Evolutionary conservation across 768 basidiomycete genomes (phyloP).

Genomic region (Goffeauzyma gilvescens): DNA sequence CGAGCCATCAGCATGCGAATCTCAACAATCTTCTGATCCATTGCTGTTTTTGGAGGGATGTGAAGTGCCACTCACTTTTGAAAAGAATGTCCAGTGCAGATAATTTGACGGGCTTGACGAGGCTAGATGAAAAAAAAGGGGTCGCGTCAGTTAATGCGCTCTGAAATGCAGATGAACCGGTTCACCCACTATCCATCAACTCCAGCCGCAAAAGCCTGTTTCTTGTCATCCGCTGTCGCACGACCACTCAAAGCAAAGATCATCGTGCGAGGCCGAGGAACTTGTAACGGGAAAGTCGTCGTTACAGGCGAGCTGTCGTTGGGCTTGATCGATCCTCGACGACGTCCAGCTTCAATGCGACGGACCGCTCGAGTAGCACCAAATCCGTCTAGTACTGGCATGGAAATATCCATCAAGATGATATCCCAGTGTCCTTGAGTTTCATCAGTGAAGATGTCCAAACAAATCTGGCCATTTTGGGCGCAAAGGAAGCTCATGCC

Average conservation of each 20-base stretch:
- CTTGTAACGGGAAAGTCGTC: conserved; percentile 14
- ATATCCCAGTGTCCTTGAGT: conserved; percentile 66
- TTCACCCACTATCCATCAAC: conserved; percentile 92
- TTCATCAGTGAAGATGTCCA: conserved; percentile 44
- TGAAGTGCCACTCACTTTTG: conserved; percentile 15
- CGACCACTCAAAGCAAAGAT: conserved; percentile 83
- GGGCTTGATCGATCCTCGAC: conserved; percentile 4
- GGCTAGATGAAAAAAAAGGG: conserved; percentile 35
- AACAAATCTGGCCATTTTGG: conserved; percentile 71
- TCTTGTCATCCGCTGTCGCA: conserved; percentile 82
- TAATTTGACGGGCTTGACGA: conserved; percentile 92
- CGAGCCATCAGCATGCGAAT: not conserved
- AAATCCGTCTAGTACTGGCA: conserved; percentile 83
- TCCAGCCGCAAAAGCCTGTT: conserved; percentile 73
- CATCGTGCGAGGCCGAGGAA: conserved; percentile 19
- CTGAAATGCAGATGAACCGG: not conserved
- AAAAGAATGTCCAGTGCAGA: conserved; percentile 48
- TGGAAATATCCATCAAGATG: conserved; percentile 71
- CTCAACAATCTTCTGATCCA: too few relatives aligned
- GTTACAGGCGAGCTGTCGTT: not conserved
- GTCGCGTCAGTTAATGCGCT: conserved; percentile 2
- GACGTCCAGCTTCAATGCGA: conserved; percentile 43
- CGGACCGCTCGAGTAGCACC: conserved; percentile 71
- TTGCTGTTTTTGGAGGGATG: not conserved
- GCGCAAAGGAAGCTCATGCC: too few relatives aligned